Evolutionary conservation across 306 rosid species (phyloP).

Genomic region (Myrica gale): DNA sequence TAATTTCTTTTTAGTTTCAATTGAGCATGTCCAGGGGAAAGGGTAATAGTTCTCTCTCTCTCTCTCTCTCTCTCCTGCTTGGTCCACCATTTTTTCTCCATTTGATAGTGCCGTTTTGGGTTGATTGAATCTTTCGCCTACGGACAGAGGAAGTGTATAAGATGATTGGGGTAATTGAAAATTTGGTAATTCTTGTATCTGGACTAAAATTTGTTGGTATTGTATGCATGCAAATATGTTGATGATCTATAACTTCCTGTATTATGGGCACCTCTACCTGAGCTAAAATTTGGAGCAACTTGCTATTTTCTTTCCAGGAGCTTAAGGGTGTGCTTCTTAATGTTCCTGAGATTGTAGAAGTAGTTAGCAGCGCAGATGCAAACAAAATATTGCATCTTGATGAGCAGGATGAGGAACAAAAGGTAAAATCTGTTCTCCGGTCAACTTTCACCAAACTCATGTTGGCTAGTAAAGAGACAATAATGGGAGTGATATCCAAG

Average conservation of each 20-base stretch:
- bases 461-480: conserved; percentile 62
- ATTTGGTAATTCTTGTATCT: not conserved
- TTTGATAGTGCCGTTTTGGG: not conserved
- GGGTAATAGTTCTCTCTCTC: not conserved
- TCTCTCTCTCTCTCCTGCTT: not conserved
- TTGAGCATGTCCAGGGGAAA: not conserved
- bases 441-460: conserved; percentile 70
- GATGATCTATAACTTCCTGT: not conserved
- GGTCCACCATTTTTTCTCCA: not conserved
- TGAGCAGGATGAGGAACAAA: conserved; percentile 53
- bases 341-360: conserved; percentile 73
- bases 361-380: conserved; percentile 61
- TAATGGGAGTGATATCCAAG: conserved; percentile 48
- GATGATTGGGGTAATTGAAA: not conserved
- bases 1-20: not conserved
- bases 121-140: not conserved
- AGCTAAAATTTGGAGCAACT: conserved; percentile 6
- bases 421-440: conserved; percentile 53
- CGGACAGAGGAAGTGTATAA: not conserved
- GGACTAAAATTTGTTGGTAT: conserved; percentile 17
- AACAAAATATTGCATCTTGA: conserved; percentile 42
- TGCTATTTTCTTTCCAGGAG: conserved; percentile 55
- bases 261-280: conserved; percentile 2
- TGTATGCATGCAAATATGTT: not conserved
- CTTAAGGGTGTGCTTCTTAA: conserved; percentile 63